A percentile compares a stretch with the other conserved stretches of the same genome.
phyloP scores from a whole-genome alignment of 169 alveolate genomes.

The Babesia caballi region DNA sequence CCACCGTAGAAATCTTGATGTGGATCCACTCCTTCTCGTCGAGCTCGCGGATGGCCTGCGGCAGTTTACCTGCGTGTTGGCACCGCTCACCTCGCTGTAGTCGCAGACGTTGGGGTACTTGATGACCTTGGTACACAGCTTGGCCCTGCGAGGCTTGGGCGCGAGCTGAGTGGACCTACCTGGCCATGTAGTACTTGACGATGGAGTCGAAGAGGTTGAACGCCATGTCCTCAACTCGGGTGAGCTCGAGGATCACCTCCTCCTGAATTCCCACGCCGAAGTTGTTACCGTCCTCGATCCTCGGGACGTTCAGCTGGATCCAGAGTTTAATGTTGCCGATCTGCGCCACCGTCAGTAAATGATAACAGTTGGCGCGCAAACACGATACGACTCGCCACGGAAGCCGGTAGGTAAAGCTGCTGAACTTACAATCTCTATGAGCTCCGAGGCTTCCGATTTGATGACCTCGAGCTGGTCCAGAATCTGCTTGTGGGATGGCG shows the following conservation, averaged over 20 bases:
- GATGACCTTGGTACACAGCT: slow-evolving; percentile 82
- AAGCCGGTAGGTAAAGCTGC: neutral
- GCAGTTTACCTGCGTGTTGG: neutral
- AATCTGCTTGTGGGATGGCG: slow-evolving; percentile 81
- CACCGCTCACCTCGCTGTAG: slow-evolving; percentile 72
- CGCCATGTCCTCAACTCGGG: slow-evolving; percentile 86
- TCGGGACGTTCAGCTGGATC: slow-evolving; percentile 86
- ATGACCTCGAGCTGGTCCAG: slow-evolving; percentile 74
- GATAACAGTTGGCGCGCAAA: neutral
- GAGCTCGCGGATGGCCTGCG: slow-evolving; percentile 80
- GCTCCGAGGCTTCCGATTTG: slow-evolving; percentile 82
- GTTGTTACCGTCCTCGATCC: slow-evolving; percentile 88
- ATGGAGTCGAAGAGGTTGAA: slow-evolving; percentile 82
- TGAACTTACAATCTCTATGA: slow-evolving; percentile 73
- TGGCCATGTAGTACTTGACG: slow-evolving; percentile 82
- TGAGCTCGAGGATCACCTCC: slow-evolving; percentile 86
- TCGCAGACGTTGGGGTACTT: slow-evolving; percentile 83
- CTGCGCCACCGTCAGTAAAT: slow-evolving; percentile 26
- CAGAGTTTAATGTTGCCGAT: slow-evolving; percentile 83
- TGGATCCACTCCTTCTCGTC: slow-evolving; percentile 88
- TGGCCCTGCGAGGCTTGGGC: slow-evolving; percentile 67
- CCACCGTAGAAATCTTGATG: slow-evolving; percentile 81
- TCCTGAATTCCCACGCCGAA: slow-evolving; percentile 89
- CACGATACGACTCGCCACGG: too few species aligned
- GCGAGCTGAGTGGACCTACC: slow-evolving; percentile 1